Percentiles rank a stretch among this genome's conserved stretches.
Evolutionary conservation across 225 moss, liverwort and hornwort genomes (phyloP).

Genomic region (Bryum argenteum): DNA sequence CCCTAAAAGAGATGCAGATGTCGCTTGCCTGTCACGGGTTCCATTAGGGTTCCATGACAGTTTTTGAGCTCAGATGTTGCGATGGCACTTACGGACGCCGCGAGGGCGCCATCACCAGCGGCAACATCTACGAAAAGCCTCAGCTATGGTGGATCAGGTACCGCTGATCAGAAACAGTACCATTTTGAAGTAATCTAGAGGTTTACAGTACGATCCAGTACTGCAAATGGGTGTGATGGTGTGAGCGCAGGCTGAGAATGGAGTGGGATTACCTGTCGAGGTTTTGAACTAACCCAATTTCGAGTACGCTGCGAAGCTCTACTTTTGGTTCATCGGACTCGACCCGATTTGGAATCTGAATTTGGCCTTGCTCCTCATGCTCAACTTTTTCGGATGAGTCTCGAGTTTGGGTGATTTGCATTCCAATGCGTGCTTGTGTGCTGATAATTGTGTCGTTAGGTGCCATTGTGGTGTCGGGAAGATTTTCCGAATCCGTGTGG

Average conservation of each 20-base stretch:
- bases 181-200: no score
- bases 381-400: constrained; percentile 84
- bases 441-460: constrained; percentile 39
- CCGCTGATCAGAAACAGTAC: no score
- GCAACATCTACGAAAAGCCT: constrained; percentile 76
- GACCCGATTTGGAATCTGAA: constrained; percentile 73
- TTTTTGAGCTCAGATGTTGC: no score
- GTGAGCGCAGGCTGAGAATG: constrained; percentile 81
- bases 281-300: constrained; percentile 71
- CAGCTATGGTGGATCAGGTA: constrained; percentile 88
- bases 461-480: constrained; percentile 87
- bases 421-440: neutral
- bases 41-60: no score
- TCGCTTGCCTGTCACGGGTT: no score
- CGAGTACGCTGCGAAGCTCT: constrained; percentile 60
- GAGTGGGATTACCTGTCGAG: constrained; percentile 84
- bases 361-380: constrained; percentile 60
- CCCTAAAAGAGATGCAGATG: no score
- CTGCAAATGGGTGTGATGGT: no score
- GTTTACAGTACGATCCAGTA: no score
- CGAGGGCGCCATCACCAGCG: constrained; percentile 60
- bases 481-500: constrained; percentile 83
- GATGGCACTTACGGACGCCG: no score
- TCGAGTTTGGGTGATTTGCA: no score
- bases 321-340: constrained; percentile 72